Conservation (phyloP, 768 basidiomycete genomes). For the Lentinula guzmanii region DNA sequence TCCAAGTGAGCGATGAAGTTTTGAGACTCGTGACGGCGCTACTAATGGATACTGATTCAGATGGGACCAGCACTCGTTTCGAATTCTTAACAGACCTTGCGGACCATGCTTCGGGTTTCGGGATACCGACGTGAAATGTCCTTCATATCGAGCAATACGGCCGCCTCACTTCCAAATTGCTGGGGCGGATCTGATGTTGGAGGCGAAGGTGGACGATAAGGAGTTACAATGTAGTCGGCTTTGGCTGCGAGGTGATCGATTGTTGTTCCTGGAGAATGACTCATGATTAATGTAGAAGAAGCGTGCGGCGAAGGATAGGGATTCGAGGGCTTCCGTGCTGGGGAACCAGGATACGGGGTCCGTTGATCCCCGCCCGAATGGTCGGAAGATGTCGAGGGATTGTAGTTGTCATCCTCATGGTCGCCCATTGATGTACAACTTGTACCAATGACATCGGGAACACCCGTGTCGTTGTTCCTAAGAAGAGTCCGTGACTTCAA, state of each 20-base stretch:
- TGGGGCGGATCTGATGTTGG: background rate
- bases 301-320: background rate
- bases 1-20: background rate
- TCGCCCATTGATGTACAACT: background rate
- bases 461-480: background rate
- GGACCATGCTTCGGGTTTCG: background rate
- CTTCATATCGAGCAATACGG: background rate
- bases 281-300: background rate
- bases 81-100: background rate
- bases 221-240: background rate
- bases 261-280: no score
- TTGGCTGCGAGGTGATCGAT: background rate
- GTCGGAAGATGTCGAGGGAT: background rate
- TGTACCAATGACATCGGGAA: background rate
- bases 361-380: background rate
- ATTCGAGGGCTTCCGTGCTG: background rate
- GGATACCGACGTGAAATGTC: background rate
- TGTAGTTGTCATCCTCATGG: background rate
- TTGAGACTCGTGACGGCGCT: background rate
- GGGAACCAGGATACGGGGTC: background rate
- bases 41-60: background rate
- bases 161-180: background rate
- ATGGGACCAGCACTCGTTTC: background rate
- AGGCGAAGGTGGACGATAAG: background rate
- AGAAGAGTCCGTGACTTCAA: background rate